Evolutionary conservation across 495 filamentous ascomycete genomes (phyloP).

Genomic region (Baudoinia panamericana): DNA sequence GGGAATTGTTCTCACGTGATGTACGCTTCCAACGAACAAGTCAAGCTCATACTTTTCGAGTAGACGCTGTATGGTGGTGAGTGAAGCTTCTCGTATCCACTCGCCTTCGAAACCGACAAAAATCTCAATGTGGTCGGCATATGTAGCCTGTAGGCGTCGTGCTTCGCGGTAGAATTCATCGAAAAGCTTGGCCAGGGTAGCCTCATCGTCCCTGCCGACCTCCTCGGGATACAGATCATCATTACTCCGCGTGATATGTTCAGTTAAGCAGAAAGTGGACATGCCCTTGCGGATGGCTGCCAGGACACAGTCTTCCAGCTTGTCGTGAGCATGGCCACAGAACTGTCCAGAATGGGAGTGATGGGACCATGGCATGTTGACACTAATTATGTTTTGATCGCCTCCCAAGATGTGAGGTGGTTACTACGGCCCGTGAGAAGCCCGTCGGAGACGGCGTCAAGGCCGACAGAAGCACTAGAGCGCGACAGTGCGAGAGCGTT

Average conservation of each 20-base stretch:
- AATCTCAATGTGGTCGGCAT: constrained; percentile 58
- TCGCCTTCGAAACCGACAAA: constrained; percentile 87
- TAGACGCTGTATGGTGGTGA: constrained; percentile 42
- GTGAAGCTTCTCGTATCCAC: constrained; percentile 65
- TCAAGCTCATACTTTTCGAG: constrained; percentile 53
- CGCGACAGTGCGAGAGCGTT: too few relatives aligned
- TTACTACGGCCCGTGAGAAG: too few relatives aligned
- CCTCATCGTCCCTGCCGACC: constrained; percentile 32
- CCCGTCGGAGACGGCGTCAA: too few relatives aligned
- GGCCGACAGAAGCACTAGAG: too few relatives aligned
- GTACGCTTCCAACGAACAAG: constrained; percentile 81
- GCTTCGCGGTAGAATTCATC: constrained; percentile 61
- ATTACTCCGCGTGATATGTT: constrained; percentile 79
- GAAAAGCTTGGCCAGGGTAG: constrained; percentile 42
- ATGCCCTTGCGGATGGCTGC: constrained; percentile 68
- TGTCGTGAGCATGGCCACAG: constrained; percentile 78
- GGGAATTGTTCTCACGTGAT: constrained; percentile 72
- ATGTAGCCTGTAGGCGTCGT: constrained; percentile 52
- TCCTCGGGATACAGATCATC: constrained; percentile 90
- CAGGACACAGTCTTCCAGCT: constrained; percentile 69
- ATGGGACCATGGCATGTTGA: constrained; percentile 86
- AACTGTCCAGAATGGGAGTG: constrained; percentile 98
- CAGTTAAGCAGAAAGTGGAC: constrained; percentile 76
- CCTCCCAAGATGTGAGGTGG: too few relatives aligned
- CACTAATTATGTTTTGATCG: too few relatives aligned